Evolutionary conservation across 495 filamentous ascomycete species (phyloP), one percentile per base, ranked within the genome.

Genomic region (Stereocaulon alpinum): DNA sequence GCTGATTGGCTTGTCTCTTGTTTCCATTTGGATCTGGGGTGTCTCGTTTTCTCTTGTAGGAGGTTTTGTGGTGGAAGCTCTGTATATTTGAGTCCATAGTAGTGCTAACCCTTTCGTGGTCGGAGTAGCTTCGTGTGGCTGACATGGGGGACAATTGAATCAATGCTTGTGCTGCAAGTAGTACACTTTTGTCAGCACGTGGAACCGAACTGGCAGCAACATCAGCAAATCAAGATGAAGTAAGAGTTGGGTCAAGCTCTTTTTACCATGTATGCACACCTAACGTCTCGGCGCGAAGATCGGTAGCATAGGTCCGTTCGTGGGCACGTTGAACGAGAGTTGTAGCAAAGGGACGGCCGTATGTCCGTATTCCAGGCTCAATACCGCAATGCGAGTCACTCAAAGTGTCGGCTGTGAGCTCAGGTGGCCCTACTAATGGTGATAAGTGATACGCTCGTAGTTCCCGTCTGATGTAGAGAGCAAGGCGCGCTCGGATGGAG

Each of bases 21-120:
- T 44, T 61, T 24, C 57, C 52, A 22, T 61, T 63, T 9, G 51
- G 17, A n/a, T 63, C 63, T 6, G 61, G 49, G 7, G 61, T 47
- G 24, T 63, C 60, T 24, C 66, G 53, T 49, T 68, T 68, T 51
- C 66, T 58, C 53, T 68, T 68, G 12, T 64, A 63, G 24, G 64
- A 64, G 18, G 48, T 43, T 17, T 63, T 64, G 14, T 55, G 57
- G 32, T 56, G 40, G 37, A 51, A 49, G 22, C 54, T 54, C 11
- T 61, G 55, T 22, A 50, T 50, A 1, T 27, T n/a, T 9, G 27
- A 24, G 47, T 63, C 37, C 29, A 63, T 55, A 12, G 51, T 14
- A 6, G 20, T 3, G 32, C 53, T 37, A 20, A 40, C 40, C 40
- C 57, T 54, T 40, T 59, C 48, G 9, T 44, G 57, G 6, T 59